These are phyloP conservation scores for Favolaschia claudopus DNA, from an alignment of 768 basidiomycete genomes.

Conservation along the genomic window DNA sequence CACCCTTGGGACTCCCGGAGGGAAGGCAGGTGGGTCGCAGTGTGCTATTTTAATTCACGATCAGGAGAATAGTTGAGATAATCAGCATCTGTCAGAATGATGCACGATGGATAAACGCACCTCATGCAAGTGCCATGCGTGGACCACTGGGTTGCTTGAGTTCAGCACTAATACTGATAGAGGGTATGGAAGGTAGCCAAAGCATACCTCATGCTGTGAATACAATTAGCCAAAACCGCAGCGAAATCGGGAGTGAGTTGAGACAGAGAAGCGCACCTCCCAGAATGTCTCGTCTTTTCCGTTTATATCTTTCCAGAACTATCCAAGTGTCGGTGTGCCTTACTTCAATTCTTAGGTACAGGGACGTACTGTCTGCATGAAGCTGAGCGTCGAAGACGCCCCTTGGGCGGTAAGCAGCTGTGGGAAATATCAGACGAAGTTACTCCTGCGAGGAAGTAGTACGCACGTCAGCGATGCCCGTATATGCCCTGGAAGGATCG, in stretches of 20 bases:
- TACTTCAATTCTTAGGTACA: no score
- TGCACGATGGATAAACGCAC: not conserved
- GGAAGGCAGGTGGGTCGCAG: constrained; percentile 49
- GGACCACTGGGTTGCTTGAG: constrained; percentile 58
- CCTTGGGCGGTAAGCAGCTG: constrained; percentile 53
- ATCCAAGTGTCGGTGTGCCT: not conserved
- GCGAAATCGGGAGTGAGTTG: constrained; percentile 9
- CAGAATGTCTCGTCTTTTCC: constrained; percentile 54
- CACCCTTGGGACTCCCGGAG: constrained; percentile 14
- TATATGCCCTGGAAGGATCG: constrained; percentile 55
- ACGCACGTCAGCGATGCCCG: constrained; percentile 45
- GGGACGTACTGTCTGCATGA: constrained; percentile 41
- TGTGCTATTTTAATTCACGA: constrained; percentile 36
- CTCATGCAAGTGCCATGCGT: constrained; percentile 48
- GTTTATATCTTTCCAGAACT: constrained; percentile 55
- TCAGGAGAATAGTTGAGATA: no score
- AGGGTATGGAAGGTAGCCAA: no score
- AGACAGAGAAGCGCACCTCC: constrained; percentile 52
- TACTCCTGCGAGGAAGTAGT: not conserved
- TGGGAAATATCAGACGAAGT: not conserved
- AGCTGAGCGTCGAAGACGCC: constrained; percentile 48
- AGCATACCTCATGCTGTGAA: no score
- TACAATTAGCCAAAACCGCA: no score
- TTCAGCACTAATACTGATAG: not conserved
- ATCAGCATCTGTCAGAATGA: no score